A percentile compares a stretch with the other conserved stretches of the same genome.
These are phyloP conservation scores for Eimeria maxima DNA, from an alignment of 169 alveolate species.

Conservation along the genomic window DNA sequence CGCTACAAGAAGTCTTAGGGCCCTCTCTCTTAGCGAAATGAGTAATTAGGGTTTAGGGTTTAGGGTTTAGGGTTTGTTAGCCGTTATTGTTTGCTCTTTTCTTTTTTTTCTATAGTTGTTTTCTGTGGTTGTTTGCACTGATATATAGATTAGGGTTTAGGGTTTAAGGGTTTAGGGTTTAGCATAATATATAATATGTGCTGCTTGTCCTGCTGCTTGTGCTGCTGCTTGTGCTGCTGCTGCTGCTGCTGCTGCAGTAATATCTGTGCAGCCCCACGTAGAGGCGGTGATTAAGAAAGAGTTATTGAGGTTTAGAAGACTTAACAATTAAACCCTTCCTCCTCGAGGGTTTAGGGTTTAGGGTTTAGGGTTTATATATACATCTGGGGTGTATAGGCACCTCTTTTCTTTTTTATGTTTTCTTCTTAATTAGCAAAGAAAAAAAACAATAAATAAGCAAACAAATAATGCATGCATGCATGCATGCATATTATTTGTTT, in stretches of 20 bases:
- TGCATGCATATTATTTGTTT: not conserved
- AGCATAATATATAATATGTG: too few relatives aligned
- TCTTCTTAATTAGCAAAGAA: not conserved
- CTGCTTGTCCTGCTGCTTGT: not conserved
- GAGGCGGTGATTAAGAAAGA: conserved; percentile 9
- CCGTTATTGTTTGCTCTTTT: not conserved
- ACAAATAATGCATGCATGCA: not conserved
- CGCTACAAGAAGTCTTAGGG: conserved; percentile 9
- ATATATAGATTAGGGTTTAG: too few relatives aligned
- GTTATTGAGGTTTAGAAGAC: not conserved
- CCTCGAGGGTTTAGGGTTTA: conserved; percentile 11
- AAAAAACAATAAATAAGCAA: not conserved
- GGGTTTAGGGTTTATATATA: not conserved
- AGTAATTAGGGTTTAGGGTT: not conserved
- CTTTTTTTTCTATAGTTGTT: not conserved
- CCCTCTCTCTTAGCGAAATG: conserved; percentile 31
- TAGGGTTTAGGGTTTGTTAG: not conserved
- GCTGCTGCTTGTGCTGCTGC: conserved; percentile 34
- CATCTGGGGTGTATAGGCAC: not conserved
- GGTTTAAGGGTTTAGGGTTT: too few relatives aligned
- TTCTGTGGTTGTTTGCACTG: too few relatives aligned
- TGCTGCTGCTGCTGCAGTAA: conserved; percentile 46
- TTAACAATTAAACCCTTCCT: not conserved
- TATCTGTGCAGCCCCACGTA: conserved; percentile 42
- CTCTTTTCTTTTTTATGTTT: not conserved